Conservation (phyloP, 2,329 filamentous ascomycete species). For the Neocatenulostroma microsporum region DNA sequence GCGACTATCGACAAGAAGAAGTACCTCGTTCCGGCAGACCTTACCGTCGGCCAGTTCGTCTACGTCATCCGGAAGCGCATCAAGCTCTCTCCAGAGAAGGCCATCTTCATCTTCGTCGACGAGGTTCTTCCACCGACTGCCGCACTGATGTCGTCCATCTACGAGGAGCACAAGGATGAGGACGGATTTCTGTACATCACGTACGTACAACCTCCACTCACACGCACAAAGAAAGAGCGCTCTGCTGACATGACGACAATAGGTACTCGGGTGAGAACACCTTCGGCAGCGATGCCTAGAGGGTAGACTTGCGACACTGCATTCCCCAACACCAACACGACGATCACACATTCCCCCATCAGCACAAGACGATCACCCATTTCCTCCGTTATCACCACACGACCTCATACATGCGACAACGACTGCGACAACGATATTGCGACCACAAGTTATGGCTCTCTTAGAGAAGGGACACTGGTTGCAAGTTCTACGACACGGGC, state of each 20-base stretch:
- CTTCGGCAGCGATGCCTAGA: constrained; percentile 56
- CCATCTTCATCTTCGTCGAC: constrained; percentile 99
- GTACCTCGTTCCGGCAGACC: constrained; percentile 92
- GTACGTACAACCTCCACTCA: no score
- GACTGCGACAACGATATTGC: no score
- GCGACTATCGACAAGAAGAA: constrained; percentile 99
- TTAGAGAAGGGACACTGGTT: no score
- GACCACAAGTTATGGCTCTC: no score
- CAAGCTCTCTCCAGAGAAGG: constrained; percentile 98
- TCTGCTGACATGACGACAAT: constrained; percentile 25
- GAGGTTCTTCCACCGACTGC: constrained; percentile 95
- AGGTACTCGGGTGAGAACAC: constrained; percentile 98
- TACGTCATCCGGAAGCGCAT: constrained; percentile 99
- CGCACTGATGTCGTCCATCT: constrained; percentile 98
- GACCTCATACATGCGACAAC: no score
- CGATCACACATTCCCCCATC: constrained; percentile 2
- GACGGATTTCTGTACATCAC: constrained; percentile 97
- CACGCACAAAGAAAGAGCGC: no score
- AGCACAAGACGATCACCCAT: no score
- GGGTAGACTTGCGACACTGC: not conserved
- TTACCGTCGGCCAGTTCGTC: constrained; percentile 98
- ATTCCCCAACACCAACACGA: not conserved
- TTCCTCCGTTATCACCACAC: no score
- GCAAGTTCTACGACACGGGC: no score
- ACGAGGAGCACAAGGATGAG: constrained; percentile 93